Evolutionary conservation across 495 filamentous ascomycete species (phyloP), one percentile per base, ranked within the genome.

Genomic region (Hypomontagnella submonticulosa): DNA sequence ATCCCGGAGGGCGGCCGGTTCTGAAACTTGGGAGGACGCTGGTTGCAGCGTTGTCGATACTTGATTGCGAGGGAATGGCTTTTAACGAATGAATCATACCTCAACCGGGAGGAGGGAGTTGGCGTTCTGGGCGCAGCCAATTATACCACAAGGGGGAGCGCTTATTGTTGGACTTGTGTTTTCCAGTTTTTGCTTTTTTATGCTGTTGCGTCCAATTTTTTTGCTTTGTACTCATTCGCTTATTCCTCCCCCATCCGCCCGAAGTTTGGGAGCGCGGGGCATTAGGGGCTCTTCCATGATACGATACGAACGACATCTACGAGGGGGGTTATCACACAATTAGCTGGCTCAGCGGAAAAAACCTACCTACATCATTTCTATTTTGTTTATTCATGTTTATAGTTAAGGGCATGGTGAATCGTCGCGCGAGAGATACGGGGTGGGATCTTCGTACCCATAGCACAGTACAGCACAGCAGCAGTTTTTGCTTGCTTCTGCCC

Each of bases 111-210:
- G 66, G 36, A 56, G 62, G 57, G 60, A 51, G 60, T 63, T 40
- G 38, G 56, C 66, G 60, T 70, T 70, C 48, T 57, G 16, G 71
- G 69, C 66, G 66, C 19, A 62, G 38, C 55, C 66, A 67, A 63
- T 61, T 72, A 73, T 70, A 72, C 63, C 69, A 71, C 61, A 65
- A 44, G 40, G 65, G 44, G 71, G 61, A 61, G 52, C 36, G 43
- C 38, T 66, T 64, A 44, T 67, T 43, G 44, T 63, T 47, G 52
- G 15, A 18, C 19, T 59, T 66, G 37, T 57, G 19, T 18, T 16
- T 41, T 42, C 36, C 6, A 4, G 8, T 32, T 52, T 44, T 54
- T 61, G 16, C 19, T 55, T 56, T 42, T 62, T 41, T 59, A 30
- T 46, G 13, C 15, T 56, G 43, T 27, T 27, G 23, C 23, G 23